Conservation (phyloP, 306 rosid genomes). For the Betula pendula region DNA sequence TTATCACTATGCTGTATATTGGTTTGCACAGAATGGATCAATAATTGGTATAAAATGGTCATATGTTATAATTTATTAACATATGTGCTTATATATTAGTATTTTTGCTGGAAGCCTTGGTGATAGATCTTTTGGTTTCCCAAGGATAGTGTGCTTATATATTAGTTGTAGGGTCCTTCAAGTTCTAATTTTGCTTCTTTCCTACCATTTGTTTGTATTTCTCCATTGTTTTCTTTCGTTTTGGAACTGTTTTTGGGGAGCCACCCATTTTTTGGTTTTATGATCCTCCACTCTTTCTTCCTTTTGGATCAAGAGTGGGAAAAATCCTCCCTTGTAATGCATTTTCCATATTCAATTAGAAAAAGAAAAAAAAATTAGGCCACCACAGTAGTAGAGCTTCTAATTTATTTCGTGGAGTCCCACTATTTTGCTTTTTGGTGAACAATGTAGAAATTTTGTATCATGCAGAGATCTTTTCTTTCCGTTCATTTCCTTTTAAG, state of each 20-base stretch:
- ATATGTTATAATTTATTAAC: background rate
- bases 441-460: background rate
- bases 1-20: slow-evolving; percentile 7
- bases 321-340: no score
- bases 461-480: background rate
- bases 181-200: no score
- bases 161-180: background rate
- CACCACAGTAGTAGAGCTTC: background rate
- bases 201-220: no score
- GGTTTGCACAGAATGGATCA: slow-evolving; percentile 10
- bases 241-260: no score
- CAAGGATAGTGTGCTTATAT: background rate
- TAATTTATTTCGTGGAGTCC: background rate
- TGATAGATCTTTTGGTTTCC: background rate
- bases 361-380: no score
- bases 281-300: no score
- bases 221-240: no score
- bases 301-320: no score
- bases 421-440: background rate
- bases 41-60: background rate
- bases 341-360: no score
- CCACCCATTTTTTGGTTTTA: no score
- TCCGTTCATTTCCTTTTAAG: background rate
- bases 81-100: background rate
- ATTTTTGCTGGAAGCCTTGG: background rate